These are phyloP conservation scores for Blastomyces silverae DNA, from an alignment of 2,329 filamentous ascomycete genomes.

Conservation along the genomic window DNA sequence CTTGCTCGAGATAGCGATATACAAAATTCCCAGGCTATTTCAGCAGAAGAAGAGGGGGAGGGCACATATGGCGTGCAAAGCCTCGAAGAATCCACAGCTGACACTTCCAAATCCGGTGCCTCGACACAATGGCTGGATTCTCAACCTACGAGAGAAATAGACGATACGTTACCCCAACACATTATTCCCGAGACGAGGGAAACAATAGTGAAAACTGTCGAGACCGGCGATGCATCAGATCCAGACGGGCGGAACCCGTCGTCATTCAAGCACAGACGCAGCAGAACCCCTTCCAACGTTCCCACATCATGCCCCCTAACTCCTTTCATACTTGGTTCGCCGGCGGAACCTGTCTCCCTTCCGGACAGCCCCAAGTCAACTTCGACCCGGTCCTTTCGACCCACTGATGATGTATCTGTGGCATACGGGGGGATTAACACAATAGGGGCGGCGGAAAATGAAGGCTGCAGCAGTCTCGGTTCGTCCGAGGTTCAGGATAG, in stretches of 20 bases:
- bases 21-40: constrained; percentile 33
- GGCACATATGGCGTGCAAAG: constrained; percentile 54
- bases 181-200: not conserved
- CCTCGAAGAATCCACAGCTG: constrained; percentile 46
- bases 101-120: constrained; percentile 26
- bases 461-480: constrained; percentile 45
- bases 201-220: not conserved
- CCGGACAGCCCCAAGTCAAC: constrained; percentile 55
- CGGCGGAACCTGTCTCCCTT: constrained; percentile 45
- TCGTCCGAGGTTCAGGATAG: constrained; percentile 34
- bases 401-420: constrained; percentile 52
- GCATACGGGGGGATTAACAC: constrained; percentile 52
- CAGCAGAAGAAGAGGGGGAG: constrained; percentile 33
- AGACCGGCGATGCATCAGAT: not conserved
- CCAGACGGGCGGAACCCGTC: constrained; percentile 5
- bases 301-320: constrained; percentile 41
- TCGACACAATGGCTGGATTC: constrained; percentile 3
- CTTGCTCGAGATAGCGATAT: constrained; percentile 50
- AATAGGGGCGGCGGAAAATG: constrained; percentile 49
- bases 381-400: constrained; percentile 52
- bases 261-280: not conserved
- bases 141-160: not conserved
- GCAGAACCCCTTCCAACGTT: constrained; percentile 24
- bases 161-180: not conserved
- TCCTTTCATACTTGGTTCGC: constrained; percentile 42